Base-by-base conservation (phyloP, 1,284 basidiomycete species). In the Irpex lacteus region DNA sequence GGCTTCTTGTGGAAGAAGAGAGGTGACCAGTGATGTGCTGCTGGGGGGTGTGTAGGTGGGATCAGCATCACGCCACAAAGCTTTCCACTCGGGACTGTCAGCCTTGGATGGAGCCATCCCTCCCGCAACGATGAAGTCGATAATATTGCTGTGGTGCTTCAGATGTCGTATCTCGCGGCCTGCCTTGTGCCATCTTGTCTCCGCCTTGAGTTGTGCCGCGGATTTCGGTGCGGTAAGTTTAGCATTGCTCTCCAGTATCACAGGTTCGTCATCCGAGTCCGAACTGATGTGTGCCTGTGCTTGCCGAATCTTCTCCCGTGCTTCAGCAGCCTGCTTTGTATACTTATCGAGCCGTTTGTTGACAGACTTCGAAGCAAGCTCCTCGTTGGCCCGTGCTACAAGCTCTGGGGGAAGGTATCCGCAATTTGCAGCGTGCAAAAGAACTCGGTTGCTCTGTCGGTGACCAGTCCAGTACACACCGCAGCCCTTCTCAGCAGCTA, bases 371-470 rank as follows among this genome's bases (percentile, higher is more conserved):
- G 21, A 26, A 9, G 19, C 54, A 34, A 55, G 54, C 6, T 55
- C 5, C 34, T 55, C 8, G n/a, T 55, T 55, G 9, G n/a, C 8
- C 19, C 8, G 8, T 9, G 9, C 13, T 9, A 21, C 26, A 21
- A 55, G 18, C 8, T 36, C n/a, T 34, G 54, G 32, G 13, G 37
- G 58, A 19, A 36, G 19, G 13, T 61, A 19, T n/a, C 15, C 37
- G 36, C 60, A 56, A n/a, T 55, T 11, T 40, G 50, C 60, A 38
- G 60, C 60, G 38, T 61, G 60, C 52, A 15, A 37, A 19, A 56
- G 52, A 5, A 61, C 60, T 21, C 60, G 53, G 4, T 37, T 4
- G 8, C 19, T 36, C 53, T 34, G 53, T n/a, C 60, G 60, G 21
- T 44, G 11, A 15, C 34, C 40, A 8, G 36, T 37, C 50, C 49